These are phyloP conservation scores for Venturia asperata DNA, from an alignment of 2,329 filamentous ascomycete genomes.

Conservation along the genomic window DNA sequence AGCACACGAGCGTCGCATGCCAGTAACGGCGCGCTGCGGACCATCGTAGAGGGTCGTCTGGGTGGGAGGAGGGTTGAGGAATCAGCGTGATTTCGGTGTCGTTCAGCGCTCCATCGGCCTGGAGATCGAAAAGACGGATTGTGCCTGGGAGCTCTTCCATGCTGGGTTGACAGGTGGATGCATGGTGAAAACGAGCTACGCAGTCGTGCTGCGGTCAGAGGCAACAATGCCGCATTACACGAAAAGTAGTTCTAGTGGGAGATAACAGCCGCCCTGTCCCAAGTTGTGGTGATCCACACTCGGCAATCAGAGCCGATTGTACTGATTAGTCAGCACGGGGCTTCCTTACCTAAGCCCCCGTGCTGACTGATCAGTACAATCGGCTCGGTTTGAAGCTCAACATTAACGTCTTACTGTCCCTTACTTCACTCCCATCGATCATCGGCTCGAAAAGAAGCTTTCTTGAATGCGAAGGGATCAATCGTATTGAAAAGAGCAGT, in stretches of 20 bases:
- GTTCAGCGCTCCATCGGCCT: background rate
- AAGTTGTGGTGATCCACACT: background rate
- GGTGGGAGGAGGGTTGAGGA: conserved; percentile 3
- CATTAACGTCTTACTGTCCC: background rate
- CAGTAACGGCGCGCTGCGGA: conserved; percentile 22
- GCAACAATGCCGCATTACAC: background rate
- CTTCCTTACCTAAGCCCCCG: too few relatives aligned
- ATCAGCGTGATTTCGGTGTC: conserved; percentile 13
- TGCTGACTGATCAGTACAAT: too few relatives aligned
- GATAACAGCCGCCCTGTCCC: too few relatives aligned
- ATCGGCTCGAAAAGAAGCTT: too few relatives aligned
- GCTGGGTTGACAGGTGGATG: background rate
- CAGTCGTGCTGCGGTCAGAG: background rate
- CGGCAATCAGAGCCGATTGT: background rate
- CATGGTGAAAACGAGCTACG: background rate
- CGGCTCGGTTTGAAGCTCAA: background rate
- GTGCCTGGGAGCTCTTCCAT: conserved; percentile 14
- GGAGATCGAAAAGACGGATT: background rate
- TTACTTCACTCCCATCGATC: too few relatives aligned
- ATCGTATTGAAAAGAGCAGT: too few relatives aligned
- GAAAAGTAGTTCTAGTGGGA: background rate
- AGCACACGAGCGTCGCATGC: conserved; percentile 47
- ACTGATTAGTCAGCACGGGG: background rate
- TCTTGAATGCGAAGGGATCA: too few relatives aligned
- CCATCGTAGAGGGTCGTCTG: conserved; percentile 16